These are phyloP conservation scores for Aspergillus fischeri DNA, from an alignment of 2,329 filamentous ascomycete species.

Conservation along the genomic window DNA sequence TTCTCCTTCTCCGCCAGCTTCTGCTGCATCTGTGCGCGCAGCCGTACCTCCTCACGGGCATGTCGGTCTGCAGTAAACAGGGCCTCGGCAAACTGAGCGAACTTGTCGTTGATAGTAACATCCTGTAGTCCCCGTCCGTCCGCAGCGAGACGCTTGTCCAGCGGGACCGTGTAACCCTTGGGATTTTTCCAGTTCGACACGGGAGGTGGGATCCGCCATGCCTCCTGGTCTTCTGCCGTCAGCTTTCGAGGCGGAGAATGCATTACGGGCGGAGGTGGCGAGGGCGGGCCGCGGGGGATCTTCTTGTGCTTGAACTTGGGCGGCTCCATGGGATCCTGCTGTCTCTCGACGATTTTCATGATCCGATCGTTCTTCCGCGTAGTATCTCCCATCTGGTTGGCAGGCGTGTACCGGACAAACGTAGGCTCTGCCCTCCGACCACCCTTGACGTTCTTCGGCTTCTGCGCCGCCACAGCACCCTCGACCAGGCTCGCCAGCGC, in stretches of 20 bases:
- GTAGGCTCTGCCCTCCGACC: slow-evolving; percentile 79
- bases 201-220: slow-evolving; percentile 86
- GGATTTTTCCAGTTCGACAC: slow-evolving; percentile 99
- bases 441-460: slow-evolving; percentile 89
- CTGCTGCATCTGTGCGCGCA: slow-evolving; percentile 92
- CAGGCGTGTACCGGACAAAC: slow-evolving; percentile 91
- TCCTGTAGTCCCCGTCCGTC: slow-evolving; percentile 91
- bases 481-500: slow-evolving; percentile 78
- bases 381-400: slow-evolving; percentile 90
- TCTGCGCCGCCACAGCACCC: slow-evolving; percentile 85
- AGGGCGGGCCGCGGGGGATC: slow-evolving; percentile 87
- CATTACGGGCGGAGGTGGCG: slow-evolving; percentile 88
- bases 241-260: slow-evolving; percentile 92
- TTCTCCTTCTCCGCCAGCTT: slow-evolving; percentile 95
- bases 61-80: slow-evolving; percentile 92
- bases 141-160: slow-evolving; percentile 92
- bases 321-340: slow-evolving; percentile 92
- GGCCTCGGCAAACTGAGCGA: slow-evolving; percentile 91
- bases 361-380: slow-evolving; percentile 88
- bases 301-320: slow-evolving; percentile 99
- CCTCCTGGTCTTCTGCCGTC: slow-evolving; percentile 94
- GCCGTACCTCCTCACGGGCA: slow-evolving; percentile 90
- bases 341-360: slow-evolving; percentile 95
- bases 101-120: slow-evolving; percentile 96
- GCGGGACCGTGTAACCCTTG: slow-evolving; percentile 92